Percentiles rank a stretch among this genome's conserved stretches.
These are phyloP conservation scores for Yamadazyma triangularis DNA, from an alignment of 1,139 yeast genomes.

Conservation along the genomic window DNA sequence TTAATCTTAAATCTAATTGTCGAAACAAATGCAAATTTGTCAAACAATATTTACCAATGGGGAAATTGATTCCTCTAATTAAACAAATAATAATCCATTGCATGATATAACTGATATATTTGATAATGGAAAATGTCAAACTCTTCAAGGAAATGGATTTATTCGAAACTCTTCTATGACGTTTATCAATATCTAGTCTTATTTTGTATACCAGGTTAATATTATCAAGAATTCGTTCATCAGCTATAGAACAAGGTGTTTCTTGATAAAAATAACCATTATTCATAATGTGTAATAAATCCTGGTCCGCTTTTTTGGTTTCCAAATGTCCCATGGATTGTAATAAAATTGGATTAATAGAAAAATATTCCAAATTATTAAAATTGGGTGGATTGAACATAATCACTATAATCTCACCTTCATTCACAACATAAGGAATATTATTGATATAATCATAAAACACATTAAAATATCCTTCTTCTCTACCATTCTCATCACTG, in stretches of 20 bases:
- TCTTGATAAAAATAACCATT: conserved; percentile 1
- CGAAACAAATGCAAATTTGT: conserved; percentile 48
- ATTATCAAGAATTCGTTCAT: conserved; percentile 27
- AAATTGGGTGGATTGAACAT: conserved; percentile 73
- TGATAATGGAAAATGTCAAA: conserved; percentile 1
- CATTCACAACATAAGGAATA: background rate
- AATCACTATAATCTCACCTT: conserved; percentile 33
- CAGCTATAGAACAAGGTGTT: conserved; percentile 16
- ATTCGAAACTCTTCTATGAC: background rate
- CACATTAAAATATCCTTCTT: no score
- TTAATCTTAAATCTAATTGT: conserved; percentile 74
- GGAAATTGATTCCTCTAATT: conserved; percentile 22
- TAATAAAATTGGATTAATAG: conserved; percentile 66
- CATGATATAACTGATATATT: conserved; percentile 7
- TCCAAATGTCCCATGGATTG: conserved; percentile 41
- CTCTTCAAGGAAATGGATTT: conserved; percentile 1
- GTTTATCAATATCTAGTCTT: conserved; percentile 12
- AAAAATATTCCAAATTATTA: conserved; percentile 70
- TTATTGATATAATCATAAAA: background rate
- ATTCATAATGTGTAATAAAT: background rate
- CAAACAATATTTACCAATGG: background rate
- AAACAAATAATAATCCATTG: conserved; percentile 19
- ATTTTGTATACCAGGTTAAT: conserved; percentile 27
- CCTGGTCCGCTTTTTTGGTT: background rate
- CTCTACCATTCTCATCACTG: conserved; percentile 1